Evolutionary conservation across 768 basidiomycete genomes (phyloP), one percentile per base, ranked within the genome.

Genomic region (Tulasnella sp.): DNA sequence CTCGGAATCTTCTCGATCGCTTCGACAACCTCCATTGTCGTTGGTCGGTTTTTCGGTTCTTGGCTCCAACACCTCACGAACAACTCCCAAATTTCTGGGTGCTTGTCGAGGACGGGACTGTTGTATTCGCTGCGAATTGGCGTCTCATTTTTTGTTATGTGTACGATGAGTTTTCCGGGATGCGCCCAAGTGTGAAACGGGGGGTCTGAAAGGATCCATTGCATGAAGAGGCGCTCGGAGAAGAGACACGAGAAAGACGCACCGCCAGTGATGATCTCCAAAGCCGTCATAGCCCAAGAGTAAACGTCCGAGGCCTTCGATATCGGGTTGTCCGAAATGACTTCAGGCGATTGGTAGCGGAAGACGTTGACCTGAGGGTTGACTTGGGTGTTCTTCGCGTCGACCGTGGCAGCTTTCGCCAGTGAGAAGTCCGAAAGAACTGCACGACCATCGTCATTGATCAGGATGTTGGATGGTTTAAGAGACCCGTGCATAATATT

Each of bases 221-320:
- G 14, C 8, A 9, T 34, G n/a, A 58, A 18, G 41, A 41, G 46
- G n/a, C 24, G 20, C 16, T 34, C 11, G 22, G n/a, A 50, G 12
- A 28, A 11, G 6, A 24, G 12, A 64, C 12, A 50, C 11, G 22
- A 58, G 22, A n/a, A 14, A 28, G 14, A 44, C 79, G 42, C 46
- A 80, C 79, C 0, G 1, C 72, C 69, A 3, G 79, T 50, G 22
- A 80, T 48, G 72, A 80, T 80, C 79, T 75, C 34, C 3, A 80
- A 41, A 44, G 72, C n/a, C 8, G 79, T 80, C 79, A 80, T 80
- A 16, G 69, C 79, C 79, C 79, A 80, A 31, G 79, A 80, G 72
- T 80, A 80, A 31, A 75, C 72, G 28, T 80, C 79, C 40, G 72
- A 77, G 2, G 74, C 74, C n/a, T n/a, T 75, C 48, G 42, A 75